Evolutionary conservation across 2,329 filamentous ascomycete species (phyloP).

Genomic region (Grosmannia serpens): DNA sequence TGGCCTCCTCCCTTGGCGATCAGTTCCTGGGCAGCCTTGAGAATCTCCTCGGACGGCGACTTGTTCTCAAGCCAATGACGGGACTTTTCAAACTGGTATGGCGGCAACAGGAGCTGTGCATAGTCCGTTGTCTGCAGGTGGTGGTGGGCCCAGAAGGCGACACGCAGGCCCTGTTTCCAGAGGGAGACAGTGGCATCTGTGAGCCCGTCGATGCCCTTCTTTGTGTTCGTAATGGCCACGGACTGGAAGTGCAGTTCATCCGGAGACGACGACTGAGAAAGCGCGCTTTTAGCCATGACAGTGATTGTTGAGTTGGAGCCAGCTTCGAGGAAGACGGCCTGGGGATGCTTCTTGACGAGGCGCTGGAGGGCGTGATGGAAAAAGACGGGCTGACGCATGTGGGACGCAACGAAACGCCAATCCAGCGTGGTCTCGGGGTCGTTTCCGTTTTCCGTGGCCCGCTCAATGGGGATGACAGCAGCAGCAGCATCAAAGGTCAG

Average conservation of each 20-base stretch:
- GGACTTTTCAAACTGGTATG: slow-evolving; percentile 28
- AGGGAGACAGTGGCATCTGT: slow-evolving; percentile 18
- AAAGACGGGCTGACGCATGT: slow-evolving; percentile 32
- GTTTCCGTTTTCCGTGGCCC: slow-evolving; percentile 10
- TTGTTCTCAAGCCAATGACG: slow-evolving; percentile 23
- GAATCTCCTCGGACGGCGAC: neutral
- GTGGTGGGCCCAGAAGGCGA: slow-evolving; percentile 27
- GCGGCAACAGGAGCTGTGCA: slow-evolving; percentile 19
- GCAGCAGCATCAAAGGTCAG: slow-evolving; percentile 21
- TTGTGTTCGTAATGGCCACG: slow-evolving; percentile 14
- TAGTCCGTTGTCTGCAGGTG: slow-evolving; percentile 16
- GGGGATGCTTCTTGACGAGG: slow-evolving; percentile 17
- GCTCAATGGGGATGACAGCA: slow-evolving; percentile 21
- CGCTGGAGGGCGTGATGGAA: slow-evolving; percentile 29
- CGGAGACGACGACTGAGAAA: slow-evolving; percentile 2
- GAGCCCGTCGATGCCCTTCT: slow-evolving; percentile 11
- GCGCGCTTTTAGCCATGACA: slow-evolving; percentile 20
- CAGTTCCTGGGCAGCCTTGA: slow-evolving; percentile 9
- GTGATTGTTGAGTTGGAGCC: slow-evolving; percentile 26
- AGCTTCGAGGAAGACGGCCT: slow-evolving; percentile 27
- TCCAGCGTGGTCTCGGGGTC: neutral
- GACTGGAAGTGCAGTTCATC: slow-evolving; percentile 14
- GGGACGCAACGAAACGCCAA: slow-evolving; percentile 17
- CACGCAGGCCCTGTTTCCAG: slow-evolving; percentile 26
- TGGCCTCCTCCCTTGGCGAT: neutral